Evolutionary conservation across 768 basidiomycete species (phyloP).

Genomic region (Rhodotorula kratochvilovae): DNA sequence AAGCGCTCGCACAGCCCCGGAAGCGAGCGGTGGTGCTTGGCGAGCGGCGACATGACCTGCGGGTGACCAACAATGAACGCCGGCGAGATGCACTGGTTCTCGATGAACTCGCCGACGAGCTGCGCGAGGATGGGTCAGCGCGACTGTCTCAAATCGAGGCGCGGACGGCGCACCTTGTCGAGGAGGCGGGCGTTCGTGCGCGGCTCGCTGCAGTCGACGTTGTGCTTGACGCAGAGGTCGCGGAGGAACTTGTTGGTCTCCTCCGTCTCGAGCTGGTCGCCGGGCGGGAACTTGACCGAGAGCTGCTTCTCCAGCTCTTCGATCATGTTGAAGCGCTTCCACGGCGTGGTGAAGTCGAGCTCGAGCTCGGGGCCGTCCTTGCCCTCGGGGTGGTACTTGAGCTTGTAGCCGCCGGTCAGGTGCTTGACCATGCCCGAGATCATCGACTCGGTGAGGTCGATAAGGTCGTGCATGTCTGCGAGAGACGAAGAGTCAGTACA

Average conservation of each 20-base stretch:
- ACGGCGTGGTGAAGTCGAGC: conserved; percentile 85
- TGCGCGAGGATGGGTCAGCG: conserved; percentile 42
- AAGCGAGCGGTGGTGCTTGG: conserved; percentile 96
- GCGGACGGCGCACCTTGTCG: conserved; percentile 65
- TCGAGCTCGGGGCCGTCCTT: conserved; percentile 62
- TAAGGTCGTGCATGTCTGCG: conserved; percentile 96
- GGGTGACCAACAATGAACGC: conserved; percentile 98
- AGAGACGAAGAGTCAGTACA: conserved; percentile 54
- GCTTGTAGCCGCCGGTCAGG: conserved; percentile 72
- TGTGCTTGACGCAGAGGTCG: conserved; percentile 82
- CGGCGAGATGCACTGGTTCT: conserved; percentile 91
- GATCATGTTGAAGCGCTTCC: conserved; percentile 99
- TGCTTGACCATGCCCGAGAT: conserved; percentile 85
- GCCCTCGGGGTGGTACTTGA: conserved; percentile 88
- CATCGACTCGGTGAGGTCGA: conserved; percentile 92
- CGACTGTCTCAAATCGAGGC: background rate
- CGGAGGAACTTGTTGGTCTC: conserved; percentile 84
- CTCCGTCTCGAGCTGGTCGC: conserved; percentile 77
- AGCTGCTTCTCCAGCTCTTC: conserved; percentile 90
- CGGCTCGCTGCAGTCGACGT: conserved; percentile 93
- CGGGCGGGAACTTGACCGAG: conserved; percentile 83
- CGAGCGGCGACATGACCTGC: conserved; percentile 98
- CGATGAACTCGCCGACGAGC: conserved; percentile 98
- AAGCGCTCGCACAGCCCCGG: conserved; percentile 97
- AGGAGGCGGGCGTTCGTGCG: conserved; percentile 89